Base-by-base conservation (phyloP, 257 asterid species). In the Jacaranda copaia region DNA sequence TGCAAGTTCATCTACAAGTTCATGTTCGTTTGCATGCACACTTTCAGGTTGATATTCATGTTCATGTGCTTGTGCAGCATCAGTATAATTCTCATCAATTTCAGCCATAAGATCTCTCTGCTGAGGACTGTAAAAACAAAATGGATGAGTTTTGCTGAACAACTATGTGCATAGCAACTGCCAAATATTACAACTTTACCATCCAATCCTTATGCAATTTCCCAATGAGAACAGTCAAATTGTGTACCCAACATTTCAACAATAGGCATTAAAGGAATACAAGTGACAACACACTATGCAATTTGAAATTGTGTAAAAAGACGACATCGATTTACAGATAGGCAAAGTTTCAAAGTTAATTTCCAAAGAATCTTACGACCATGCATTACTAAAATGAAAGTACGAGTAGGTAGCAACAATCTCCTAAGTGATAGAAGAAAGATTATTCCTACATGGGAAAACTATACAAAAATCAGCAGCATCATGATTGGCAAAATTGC, bases 71-170 rank as follows among this genome's bases (percentile, higher is more conserved):
- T 79, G 85, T 69, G 77, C 89, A 49, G 62, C 72, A 5, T 42
- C 46, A 42, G 71, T 81, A 39, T 59, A 65, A 59, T 49, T 81
- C 75, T 80, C 89, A 75, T 87, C 88, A 80, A 85, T 83, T 67
- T 88, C 97, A 51, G 89, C 91, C 93, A 86, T 78, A 78, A 56
- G 71, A 42, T 84, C 86, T 84, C 86, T 73, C 81, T 68, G 61
- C 8, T 45, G 73, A 70, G 67, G 40, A 55, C 16, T 16, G 52
- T 13, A 80, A 18, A 71, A 18, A 19, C 35, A 75, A 76, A 58
- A 36, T n/a, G 14, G 35, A 67, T 42, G 46, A 42, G 46, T 8
- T 42, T 4, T 1, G 46, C 46, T 80, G 65, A 74, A 45, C 39
- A 60, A 72, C 35, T 48, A 42, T 58, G 38, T 20, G 42, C 66